A percentile compares a stretch with the other conserved stretches of the same genome.
Evolutionary conservation across 345 rosid species (phyloP).

Genomic region (Rhodamnia rubescens): DNA sequence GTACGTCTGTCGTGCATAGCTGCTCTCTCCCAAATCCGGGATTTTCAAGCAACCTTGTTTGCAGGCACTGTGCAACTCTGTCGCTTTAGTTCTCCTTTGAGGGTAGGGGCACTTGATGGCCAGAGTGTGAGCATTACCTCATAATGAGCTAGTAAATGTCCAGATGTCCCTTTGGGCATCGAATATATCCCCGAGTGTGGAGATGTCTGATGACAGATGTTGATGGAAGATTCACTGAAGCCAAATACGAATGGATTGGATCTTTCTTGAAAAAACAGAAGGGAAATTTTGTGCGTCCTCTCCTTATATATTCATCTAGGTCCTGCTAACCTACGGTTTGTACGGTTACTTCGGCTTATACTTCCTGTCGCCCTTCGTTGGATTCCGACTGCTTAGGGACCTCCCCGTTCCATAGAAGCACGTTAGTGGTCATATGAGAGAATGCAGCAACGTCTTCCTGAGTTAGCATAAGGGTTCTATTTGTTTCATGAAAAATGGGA

Average conservation of each 20-base stretch:
- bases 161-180: background rate
- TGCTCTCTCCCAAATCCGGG: background rate
- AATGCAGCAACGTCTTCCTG: background rate
- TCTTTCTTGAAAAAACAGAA: no score
- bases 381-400: no score
- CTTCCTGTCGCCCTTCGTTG: no score
- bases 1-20: background rate
- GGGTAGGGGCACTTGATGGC: background rate
- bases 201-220: background rate
- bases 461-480: background rate
- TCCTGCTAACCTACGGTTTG: no score
- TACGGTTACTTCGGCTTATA: no score
- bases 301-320: no score
- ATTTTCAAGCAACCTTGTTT: background rate
- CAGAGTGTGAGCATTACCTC: background rate
- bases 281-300: no score
- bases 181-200: background rate
- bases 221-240: background rate
- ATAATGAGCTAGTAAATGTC: background rate
- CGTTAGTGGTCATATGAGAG: no score
- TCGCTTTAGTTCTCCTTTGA: background rate
- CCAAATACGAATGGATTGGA: no score
- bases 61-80: background rate
- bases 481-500: no score
- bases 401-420: no score